Conservation (phyloP, 495 filamentous ascomycete genomes). For the Tuber aestivum region DNA sequence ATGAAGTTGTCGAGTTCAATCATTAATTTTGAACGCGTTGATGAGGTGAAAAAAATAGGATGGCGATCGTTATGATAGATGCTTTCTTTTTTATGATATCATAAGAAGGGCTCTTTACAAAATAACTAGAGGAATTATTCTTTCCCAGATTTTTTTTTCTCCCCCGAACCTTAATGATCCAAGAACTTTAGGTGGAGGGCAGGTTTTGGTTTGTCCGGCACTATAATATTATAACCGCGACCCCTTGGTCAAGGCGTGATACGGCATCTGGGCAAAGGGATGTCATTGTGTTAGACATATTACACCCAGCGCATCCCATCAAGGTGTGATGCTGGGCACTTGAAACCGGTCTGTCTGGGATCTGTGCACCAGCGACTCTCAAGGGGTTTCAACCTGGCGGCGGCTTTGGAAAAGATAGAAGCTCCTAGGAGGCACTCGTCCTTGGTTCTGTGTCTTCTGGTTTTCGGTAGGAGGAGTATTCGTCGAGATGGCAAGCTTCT, state of each 20-base stretch:
- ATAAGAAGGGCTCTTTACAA: no score
- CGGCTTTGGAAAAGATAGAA: background rate
- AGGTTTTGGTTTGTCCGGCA: no score
- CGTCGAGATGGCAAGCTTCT: background rate
- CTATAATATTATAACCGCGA: background rate
- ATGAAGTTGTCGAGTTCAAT: no score
- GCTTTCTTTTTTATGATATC: no score
- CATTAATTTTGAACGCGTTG: no score
- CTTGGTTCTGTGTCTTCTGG: background rate
- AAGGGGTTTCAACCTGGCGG: background rate
- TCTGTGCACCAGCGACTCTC: background rate
- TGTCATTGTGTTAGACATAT: background rate
- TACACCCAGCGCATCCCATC: background rate
- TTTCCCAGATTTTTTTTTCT: no score
- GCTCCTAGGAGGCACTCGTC: background rate
- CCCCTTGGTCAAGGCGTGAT: background rate
- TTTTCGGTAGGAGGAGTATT: background rate
- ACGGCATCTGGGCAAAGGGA: background rate
- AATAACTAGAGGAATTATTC: no score
- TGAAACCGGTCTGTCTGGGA: background rate
- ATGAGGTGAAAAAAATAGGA: no score
- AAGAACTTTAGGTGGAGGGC: no score
- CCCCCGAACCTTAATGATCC: no score
- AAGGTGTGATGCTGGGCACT: background rate
- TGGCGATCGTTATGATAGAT: no score